Evolutionary conservation across 139 green algal species (phyloP).

Genomic region (Desmodesmus armatus): DNA sequence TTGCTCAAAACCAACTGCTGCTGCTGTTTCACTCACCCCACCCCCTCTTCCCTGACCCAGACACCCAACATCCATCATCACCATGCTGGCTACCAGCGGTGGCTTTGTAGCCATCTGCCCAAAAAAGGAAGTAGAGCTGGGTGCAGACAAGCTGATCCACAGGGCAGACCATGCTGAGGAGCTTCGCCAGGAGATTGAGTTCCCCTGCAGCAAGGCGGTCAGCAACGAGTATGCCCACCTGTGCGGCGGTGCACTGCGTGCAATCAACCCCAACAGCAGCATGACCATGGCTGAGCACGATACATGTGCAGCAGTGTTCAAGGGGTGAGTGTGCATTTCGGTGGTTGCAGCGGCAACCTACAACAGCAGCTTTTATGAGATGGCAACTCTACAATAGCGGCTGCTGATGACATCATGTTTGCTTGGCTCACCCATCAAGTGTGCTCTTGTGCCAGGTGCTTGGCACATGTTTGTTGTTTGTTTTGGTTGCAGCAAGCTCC

Average conservation of each 20-base stretch:
- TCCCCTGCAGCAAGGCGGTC: background rate
- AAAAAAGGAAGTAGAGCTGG: constrained; percentile 43
- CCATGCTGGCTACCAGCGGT: constrained; percentile 9
- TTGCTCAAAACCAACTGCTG: too few relatives aligned
- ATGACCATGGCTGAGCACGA: constrained; percentile 36
- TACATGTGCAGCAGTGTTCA: constrained; percentile 35
- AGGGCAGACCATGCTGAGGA: constrained; percentile 39
- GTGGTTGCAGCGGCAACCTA: too few relatives aligned
- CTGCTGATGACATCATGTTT: too few relatives aligned
- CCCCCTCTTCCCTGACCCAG: too few relatives aligned
- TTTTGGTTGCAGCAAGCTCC: too few relatives aligned
- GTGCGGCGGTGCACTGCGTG: constrained; percentile 37
- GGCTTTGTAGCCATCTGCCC: constrained; percentile 42
- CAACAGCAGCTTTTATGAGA: too few relatives aligned
- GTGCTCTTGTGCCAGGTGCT: too few relatives aligned
- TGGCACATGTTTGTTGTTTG: too few relatives aligned
- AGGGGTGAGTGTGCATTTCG: constrained; percentile 42
- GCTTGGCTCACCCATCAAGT: too few relatives aligned
- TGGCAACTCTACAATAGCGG: too few relatives aligned
- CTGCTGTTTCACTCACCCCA: too few relatives aligned
- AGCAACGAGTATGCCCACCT: constrained; percentile 42
- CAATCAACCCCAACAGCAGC: constrained; percentile 43
- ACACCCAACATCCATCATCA: too few relatives aligned
- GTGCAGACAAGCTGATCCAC: constrained; percentile 27
- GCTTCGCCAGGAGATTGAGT: constrained; percentile 36